Base-by-base conservation (phyloP, 768 basidiomycete species). In the Mrakia hoshinonis region DNA sequence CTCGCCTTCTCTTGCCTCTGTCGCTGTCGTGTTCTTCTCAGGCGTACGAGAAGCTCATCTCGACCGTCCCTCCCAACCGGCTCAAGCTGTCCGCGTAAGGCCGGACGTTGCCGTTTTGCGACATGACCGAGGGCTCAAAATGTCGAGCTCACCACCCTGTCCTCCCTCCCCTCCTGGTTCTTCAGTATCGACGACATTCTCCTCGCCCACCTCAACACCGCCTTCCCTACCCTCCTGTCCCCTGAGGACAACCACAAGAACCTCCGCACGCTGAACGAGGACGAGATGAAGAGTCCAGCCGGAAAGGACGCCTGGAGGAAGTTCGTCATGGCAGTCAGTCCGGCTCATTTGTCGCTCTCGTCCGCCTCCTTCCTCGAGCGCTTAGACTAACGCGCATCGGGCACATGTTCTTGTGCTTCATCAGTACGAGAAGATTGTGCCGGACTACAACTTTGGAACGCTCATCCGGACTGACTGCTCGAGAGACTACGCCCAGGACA, bases 361-460 rank as follows among this genome's bases (percentile, higher is more conserved):
- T 0, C 6, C 29, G 0, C 48, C 22, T 22, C 31, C 15, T 34
- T 63, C 2, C 34, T 29, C 22, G 66, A 51, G 13, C 4, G n/a
- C n/a, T 22, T 39, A 34, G 39, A 31, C 31, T 47, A 22, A 65
- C 26, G 0, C 0, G 4, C 3, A n/a, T n/a, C n/a, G n/a, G n/a
- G n/a, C n/a, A n/a, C n/a, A n/a, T n/a, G n/a, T n/a, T n/a, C n/a
- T n/a, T n/a, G n/a, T n/a, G n/a, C n/a, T n/a, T n/a, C n/a, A n/a
- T n/a, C 74, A 91, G 71, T 96, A 94, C 81, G 89, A 95, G 81
- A 87, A 89, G 71, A 90, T 89, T 77, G 83, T 98, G 67, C 89
- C 89, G 77, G 92, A 97, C 75, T 91, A 89, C 81, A 98, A 98
- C 83, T 97, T 97, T 81, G 96, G 96, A 24, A 97, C 91, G 1